Percentiles rank a stretch among this genome's conserved stretches.
phyloP scores from a whole-genome alignment of 805 yeast genomes.

The Lipomyces mesembrius region DNA sequence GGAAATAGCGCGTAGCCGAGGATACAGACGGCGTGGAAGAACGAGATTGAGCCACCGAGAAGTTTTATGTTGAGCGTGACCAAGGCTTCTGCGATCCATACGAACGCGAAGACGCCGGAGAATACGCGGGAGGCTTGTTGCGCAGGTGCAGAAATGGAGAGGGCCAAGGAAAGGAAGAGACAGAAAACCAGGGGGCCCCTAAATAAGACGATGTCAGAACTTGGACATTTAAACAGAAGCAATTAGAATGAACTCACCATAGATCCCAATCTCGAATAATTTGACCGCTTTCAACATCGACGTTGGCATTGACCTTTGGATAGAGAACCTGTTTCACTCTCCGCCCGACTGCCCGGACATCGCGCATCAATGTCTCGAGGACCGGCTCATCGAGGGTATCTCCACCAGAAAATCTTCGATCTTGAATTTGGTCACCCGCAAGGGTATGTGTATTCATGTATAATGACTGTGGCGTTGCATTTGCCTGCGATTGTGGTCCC shows the following conservation, averaged over 20 bases:
- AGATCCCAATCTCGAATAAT: conserved; percentile 59
- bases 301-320: conserved; percentile 44
- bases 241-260: conserved; percentile 38
- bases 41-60: conserved; percentile 63
- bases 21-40: conserved; percentile 69
- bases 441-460: conserved; percentile 19
- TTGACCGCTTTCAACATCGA: conserved; percentile 38
- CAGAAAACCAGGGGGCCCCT: conserved; percentile 75
- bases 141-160: conserved; percentile 52
- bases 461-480: not conserved
- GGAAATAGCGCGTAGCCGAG: conserved; percentile 75
- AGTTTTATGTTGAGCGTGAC: conserved; percentile 69
- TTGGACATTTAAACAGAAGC: not conserved
- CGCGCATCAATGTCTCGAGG: conserved; percentile 56
- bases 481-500: conserved; percentile 12
- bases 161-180: conserved; percentile 57
- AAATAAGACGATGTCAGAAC: conserved; percentile 36
- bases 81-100: conserved; percentile 65
- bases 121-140: conserved; percentile 59
- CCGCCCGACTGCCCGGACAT: conserved; percentile 52
- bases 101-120: conserved; percentile 64
- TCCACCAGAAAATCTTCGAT: conserved; percentile 63
- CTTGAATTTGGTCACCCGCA: conserved; percentile 47
- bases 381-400: conserved; percentile 77
- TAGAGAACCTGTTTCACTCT: conserved; percentile 53